Evolutionary conservation across 441 rosid species (phyloP).

Genomic region (Pelargonium citronellum): DNA sequence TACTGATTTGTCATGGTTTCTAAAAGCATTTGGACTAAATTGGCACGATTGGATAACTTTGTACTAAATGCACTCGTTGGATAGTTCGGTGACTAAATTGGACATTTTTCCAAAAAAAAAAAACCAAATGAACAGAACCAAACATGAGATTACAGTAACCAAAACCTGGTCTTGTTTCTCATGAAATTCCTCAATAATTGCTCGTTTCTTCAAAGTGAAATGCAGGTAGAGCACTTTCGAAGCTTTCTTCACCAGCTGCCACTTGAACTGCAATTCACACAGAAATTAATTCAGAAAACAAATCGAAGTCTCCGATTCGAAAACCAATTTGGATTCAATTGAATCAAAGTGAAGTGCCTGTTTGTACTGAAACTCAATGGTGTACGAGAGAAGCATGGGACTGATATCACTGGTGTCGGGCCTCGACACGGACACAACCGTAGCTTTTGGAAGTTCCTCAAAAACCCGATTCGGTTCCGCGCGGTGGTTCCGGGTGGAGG

Average conservation of each 20-base stretch:
- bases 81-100: too few relatives aligned
- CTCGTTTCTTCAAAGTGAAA: conserved; percentile 87
- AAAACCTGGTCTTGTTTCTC: conserved; percentile 99
- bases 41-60: too few relatives aligned
- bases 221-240: conserved; percentile 86
- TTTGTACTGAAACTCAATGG: conserved; percentile 80
- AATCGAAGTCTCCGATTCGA: not conserved
- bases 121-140: not conserved
- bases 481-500: conserved; percentile 27
- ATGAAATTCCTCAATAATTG: conserved; percentile 85
- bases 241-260: conserved; percentile 84
- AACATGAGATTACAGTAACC: conserved; percentile 1
- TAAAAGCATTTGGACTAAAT: too few relatives aligned
- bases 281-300: not conserved
- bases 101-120: conserved; percentile 24
- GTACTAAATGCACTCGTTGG: too few relatives aligned
- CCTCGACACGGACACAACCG: conserved; percentile 74
- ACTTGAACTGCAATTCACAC: conserved; percentile 56
- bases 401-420: conserved; percentile 91
- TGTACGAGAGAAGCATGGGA: conserved; percentile 75
- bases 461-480: conserved; percentile 65
- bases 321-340: not conserved
- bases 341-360: conserved; percentile 40
- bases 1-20: too few relatives aligned
- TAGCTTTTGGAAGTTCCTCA: conserved; percentile 78